Evolutionary conservation across 2,329 filamentous ascomycete genomes (phyloP).

Genomic region (Aspergillus fischeri): DNA sequence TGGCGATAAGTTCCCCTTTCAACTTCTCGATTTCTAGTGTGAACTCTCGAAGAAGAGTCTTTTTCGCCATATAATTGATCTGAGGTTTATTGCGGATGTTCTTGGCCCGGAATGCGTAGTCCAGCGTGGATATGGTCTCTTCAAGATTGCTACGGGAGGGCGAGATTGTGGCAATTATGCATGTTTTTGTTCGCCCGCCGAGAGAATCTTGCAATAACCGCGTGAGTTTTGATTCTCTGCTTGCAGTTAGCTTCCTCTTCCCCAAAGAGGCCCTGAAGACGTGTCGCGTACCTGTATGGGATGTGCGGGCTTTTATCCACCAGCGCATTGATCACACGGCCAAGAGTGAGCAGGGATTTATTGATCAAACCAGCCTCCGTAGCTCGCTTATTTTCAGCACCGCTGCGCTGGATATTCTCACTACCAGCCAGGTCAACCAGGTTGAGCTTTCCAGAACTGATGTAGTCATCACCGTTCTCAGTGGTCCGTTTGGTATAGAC

Average conservation of each 20-base stretch:
- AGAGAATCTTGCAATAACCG: conserved; percentile 93
- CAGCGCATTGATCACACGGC: conserved; percentile 93
- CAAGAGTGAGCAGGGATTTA: conserved; percentile 91
- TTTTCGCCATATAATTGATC: conserved; percentile 90
- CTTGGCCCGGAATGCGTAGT: conserved; percentile 96
- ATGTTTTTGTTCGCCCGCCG: conserved; percentile 92
- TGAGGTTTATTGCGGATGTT: conserved; percentile 99
- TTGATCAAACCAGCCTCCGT: conserved; percentile 96
- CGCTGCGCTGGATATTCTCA: conserved; percentile 95
- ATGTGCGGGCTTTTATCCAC: conserved; percentile 89
- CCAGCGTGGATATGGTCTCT: conserved; percentile 95
- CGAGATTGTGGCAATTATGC: conserved; percentile 95
- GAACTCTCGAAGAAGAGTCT: conserved; percentile 84
- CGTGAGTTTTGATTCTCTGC: conserved; percentile 90
- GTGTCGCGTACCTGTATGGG: conserved; percentile 53
- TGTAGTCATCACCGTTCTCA: conserved; percentile 82
- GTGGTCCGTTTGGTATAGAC: conserved; percentile 78
- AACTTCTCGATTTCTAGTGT: conserved; percentile 90
- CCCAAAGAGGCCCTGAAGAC: background rate
- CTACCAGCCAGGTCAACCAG: conserved; percentile 94
- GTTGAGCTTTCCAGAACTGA: conserved; percentile 91
- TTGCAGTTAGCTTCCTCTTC: conserved; percentile 32
- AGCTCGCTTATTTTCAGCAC: conserved; percentile 95
- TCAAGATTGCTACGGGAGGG: conserved; percentile 93
- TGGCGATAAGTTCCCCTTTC: conserved; percentile 89